Conservation (phyloP, 495 filamentous ascomycete species). For the Clavariopsis aquatica region DNA sequence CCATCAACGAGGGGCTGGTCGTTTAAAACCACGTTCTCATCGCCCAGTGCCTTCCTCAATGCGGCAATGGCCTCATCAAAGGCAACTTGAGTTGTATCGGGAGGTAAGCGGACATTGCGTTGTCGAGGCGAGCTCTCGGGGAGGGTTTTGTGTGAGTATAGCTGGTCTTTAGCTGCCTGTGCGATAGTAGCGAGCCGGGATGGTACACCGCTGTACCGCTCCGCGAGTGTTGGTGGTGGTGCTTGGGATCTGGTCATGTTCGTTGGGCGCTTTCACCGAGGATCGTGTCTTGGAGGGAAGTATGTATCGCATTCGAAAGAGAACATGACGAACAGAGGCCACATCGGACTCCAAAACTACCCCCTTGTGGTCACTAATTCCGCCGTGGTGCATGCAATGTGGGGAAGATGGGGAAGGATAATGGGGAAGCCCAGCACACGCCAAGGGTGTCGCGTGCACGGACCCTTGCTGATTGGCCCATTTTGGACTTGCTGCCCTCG, state of each 20-base stretch:
- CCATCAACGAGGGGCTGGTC: conserved; percentile 53
- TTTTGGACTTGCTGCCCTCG: no score
- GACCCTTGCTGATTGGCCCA: no score
- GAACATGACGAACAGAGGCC: no score
- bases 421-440: no score
- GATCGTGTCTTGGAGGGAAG: no score
- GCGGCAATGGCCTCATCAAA: conserved; percentile 49
- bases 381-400: no score
- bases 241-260: conserved; percentile 6
- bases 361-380: no score
- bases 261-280: no score
- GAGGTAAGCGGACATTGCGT: conserved; percentile 41
- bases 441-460: no score
- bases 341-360: no score
- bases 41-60: conserved; percentile 45
- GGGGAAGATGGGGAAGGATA: no score
- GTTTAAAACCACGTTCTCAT: conserved; percentile 51
- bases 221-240: conserved; percentile 13
- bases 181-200: conserved; percentile 9
- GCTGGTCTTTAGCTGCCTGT: conserved; percentile 41
- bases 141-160: conserved; percentile 48
- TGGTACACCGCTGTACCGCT: conserved; percentile 25
- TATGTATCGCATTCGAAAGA: no score
- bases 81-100: conserved; percentile 44
- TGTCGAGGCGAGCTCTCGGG: conserved; percentile 40